Base-by-base conservation (phyloP, 306 rosid genomes). In the Benincasa hispida region DNA sequence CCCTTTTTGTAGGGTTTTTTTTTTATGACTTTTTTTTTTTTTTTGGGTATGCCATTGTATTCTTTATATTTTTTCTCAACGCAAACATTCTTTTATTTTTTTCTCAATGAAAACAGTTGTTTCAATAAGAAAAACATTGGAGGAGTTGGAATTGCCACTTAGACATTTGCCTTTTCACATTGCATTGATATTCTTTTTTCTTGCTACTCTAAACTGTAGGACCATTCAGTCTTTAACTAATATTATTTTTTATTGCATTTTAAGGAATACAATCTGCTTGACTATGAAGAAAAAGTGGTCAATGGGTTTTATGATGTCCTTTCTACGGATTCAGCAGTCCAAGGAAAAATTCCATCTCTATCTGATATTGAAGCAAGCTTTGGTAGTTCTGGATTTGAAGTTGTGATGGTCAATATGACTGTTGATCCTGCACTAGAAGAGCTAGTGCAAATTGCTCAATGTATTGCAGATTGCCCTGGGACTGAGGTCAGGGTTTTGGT, bases 221-320 rank as follows among this genome's bases (percentile, higher is more conserved):
- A 25, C 1, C 10, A 57, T 58, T 58, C 37, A 8, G 10, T 35
- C 75, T 83, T 76, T 17, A 30, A 82, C 78, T 50, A 76, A 62
- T 78, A 77, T 78, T 69, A 62, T 5, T 58, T 83, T 83, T 78
- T 37, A 76, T 57, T 78, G 60, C 41, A 66, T 80, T 67, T 65
- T 22, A 84, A 94, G 99, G 99, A 94, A 75, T 94, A 86, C 84
- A 89, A 88, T 69, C 95, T 89, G 79, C 91, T 94, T 78, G 99
- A 90, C 86, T 92, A 94, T 56, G 97, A 85, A 63, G 97, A 94
- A 81, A 92, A 85, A 85, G 95, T 94, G 72, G 85, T 92, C 32
- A 91, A 94, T 81, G 99, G 99, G 75, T 94, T 94, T 85, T 94
- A 94, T 82, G 99, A 94, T 79, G 86, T 92, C 75, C 88, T 86